Conservation (phyloP, 805 yeast genomes). For the Naumovozyma baii region DNA sequence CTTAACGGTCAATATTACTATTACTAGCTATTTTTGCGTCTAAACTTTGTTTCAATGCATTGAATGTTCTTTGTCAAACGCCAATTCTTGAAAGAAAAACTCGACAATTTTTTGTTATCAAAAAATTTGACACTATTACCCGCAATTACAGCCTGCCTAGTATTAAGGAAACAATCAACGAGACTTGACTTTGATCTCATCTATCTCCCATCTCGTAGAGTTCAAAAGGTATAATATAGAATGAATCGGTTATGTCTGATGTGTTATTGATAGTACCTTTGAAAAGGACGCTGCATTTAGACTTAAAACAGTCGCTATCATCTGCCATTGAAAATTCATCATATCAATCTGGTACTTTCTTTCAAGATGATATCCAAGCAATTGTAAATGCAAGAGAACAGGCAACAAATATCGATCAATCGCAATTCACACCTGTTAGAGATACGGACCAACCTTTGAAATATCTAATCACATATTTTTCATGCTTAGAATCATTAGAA, state of each 20-base stretch:
- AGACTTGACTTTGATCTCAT: too few species aligned
- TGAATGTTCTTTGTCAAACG: too few species aligned
- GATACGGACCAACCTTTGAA: not conserved
- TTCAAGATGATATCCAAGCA: slow-evolving; percentile 34
- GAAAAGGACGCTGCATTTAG: slow-evolving; percentile 36
- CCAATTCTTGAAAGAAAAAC: too few species aligned
- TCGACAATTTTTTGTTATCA: too few species aligned
- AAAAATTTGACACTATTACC: too few species aligned
- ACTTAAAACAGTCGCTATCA: slow-evolving; percentile 33
- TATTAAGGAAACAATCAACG: too few species aligned
- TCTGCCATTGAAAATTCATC: slow-evolving; percentile 41
- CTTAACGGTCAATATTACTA: not conserved
- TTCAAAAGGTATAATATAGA: too few species aligned
- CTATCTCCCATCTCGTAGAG: too few species aligned
- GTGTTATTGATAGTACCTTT: slow-evolving; percentile 40
- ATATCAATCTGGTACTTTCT: slow-evolving; percentile 36
- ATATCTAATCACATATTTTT: slow-evolving; percentile 33
- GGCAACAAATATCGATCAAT: slow-evolving; percentile 30
- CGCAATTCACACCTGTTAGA: not conserved
- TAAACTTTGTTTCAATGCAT: too few species aligned
- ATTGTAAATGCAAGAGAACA: slow-evolving; percentile 37
- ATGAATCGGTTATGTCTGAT: slow-evolving; percentile 28
- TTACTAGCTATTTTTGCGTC: too few species aligned
- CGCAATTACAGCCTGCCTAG: too few species aligned
- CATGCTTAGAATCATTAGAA: slow-evolving; percentile 35